Percentiles rank a stretch among this genome's conserved stretches.
Conservation (phyloP, 352 stramenopile species). For the Phytophthora boehmeriae region DNA sequence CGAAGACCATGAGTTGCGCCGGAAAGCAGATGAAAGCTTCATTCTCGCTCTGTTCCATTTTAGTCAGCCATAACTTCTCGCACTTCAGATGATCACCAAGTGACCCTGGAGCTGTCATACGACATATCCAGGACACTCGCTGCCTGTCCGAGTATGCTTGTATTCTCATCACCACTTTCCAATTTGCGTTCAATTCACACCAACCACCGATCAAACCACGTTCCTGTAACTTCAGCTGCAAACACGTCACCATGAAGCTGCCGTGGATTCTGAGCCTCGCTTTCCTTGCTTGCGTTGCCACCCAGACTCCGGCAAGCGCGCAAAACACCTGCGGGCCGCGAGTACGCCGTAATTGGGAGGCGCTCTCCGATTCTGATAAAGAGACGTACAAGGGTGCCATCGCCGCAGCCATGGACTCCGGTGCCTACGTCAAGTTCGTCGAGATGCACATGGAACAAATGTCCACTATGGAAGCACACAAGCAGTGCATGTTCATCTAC, state of each 20-base stretch:
- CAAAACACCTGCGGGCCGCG: constrained; percentile 27
- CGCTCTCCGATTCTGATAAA: constrained; percentile 34
- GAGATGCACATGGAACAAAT: constrained; percentile 51
- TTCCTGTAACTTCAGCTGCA: neutral
- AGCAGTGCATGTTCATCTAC: constrained; percentile 74
- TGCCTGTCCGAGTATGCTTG: neutral
- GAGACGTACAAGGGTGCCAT: constrained; percentile 44
- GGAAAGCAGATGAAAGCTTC: constrained; percentile 14
- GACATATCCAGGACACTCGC: neutral
- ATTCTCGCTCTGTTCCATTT: constrained; percentile 12
- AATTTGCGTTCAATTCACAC: constrained; percentile 16
- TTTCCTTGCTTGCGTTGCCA: constrained; percentile 9
- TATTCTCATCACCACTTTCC: constrained; percentile 10
- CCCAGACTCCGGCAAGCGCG: constrained; percentile 1
- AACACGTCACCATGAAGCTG: constrained; percentile 9
- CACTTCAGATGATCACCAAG: neutral
- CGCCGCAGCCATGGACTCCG: constrained; percentile 43
- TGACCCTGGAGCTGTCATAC: neutral
- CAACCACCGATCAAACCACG: neutral
- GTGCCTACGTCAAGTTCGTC: constrained; percentile 52
- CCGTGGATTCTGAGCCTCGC: constrained; percentile 17
- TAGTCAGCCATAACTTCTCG: constrained; percentile 14
- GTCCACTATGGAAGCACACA: constrained; percentile 41
- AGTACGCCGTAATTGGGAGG: constrained; percentile 43
- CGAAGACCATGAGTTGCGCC: constrained; percentile 7